These are phyloP conservation scores for Glonium stellatum DNA, from an alignment of 495 filamentous ascomycete genomes.

Conservation along the genomic window DNA sequence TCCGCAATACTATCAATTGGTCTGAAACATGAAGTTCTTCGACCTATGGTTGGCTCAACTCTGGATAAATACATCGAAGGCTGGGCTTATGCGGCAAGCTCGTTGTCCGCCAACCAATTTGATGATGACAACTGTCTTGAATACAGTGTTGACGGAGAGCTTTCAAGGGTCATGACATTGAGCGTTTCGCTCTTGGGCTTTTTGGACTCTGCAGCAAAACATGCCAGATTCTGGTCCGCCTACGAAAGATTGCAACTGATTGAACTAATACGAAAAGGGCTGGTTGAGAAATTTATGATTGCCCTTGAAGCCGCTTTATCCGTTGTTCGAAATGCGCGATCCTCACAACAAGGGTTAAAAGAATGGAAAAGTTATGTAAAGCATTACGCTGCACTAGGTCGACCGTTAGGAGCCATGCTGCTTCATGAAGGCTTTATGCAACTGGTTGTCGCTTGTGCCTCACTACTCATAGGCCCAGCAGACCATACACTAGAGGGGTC, in stretches of 20 bases:
- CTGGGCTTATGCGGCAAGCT: slow-evolving; percentile 23
- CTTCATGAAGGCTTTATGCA: slow-evolving; percentile 79
- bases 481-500: slow-evolving; percentile 53
- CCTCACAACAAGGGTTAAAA: slow-evolving; percentile 44
- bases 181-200: slow-evolving; percentile 82
- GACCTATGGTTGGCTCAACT: slow-evolving; percentile 51
- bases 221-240: slow-evolving; percentile 70
- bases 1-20: slow-evolving; percentile 73
- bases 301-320: slow-evolving; percentile 82
- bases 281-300: slow-evolving; percentile 76
- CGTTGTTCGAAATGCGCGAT: slow-evolving; percentile 61
- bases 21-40: slow-evolving; percentile 57
- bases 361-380: slow-evolving; percentile 79
- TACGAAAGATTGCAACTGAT: slow-evolving; percentile 65
- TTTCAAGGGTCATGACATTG: slow-evolving; percentile 61
- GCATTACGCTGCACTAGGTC: slow-evolving; percentile 71
- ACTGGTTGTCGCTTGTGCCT: slow-evolving; percentile 72
- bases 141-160: slow-evolving; percentile 44
- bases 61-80: slow-evolving; percentile 56
- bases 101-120: slow-evolving; percentile 25
- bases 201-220: slow-evolving; percentile 66
- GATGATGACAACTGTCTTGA: slow-evolving; percentile 24
- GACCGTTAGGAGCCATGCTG: slow-evolving; percentile 86
- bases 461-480: slow-evolving; percentile 56
- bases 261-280: slow-evolving; percentile 56